phyloP scores from a whole-genome alignment of 1,139 yeast genomes.

The Saccharomyces hybrid region DNA sequence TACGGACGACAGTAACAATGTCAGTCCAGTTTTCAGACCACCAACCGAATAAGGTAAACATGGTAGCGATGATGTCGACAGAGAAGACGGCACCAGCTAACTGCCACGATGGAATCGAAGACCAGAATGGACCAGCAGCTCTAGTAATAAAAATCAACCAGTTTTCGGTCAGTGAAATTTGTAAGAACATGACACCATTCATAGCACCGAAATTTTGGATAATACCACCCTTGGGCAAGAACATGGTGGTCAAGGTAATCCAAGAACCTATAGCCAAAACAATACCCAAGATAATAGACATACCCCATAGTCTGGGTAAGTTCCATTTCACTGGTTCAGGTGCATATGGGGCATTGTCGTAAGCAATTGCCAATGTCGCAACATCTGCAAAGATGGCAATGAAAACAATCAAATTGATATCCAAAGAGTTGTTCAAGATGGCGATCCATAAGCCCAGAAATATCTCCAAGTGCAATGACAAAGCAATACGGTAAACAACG shows the following conservation, averaged over 20 bases:
- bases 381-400: constrained; percentile 94
- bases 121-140: constrained; percentile 96
- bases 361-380: constrained; percentile 92
- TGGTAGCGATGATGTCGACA: constrained; percentile 84
- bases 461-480: constrained; percentile 85
- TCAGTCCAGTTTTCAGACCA: constrained; percentile 98
- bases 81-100: constrained; percentile 84
- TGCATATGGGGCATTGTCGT: constrained; percentile 96
- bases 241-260: constrained; percentile 89
- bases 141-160: constrained; percentile 94
- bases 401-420: constrained; percentile 84
- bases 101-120: constrained; percentile 90
- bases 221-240: constrained; percentile 80
- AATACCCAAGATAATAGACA: constrained; percentile 77
- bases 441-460: constrained; percentile 94
- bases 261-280: constrained; percentile 85
- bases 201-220: constrained; percentile 90
- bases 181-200: constrained; percentile 87
- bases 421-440: constrained; percentile 72
- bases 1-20: constrained; percentile 86
- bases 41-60: constrained; percentile 94
- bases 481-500: constrained; percentile 93
- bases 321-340: constrained; percentile 98
- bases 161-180: constrained; percentile 88
- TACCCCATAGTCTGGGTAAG: constrained; percentile 95